These are phyloP conservation scores for Huntiella decipiens DNA, from an alignment of 2,329 filamentous ascomycete species.

Conservation along the genomic window DNA sequence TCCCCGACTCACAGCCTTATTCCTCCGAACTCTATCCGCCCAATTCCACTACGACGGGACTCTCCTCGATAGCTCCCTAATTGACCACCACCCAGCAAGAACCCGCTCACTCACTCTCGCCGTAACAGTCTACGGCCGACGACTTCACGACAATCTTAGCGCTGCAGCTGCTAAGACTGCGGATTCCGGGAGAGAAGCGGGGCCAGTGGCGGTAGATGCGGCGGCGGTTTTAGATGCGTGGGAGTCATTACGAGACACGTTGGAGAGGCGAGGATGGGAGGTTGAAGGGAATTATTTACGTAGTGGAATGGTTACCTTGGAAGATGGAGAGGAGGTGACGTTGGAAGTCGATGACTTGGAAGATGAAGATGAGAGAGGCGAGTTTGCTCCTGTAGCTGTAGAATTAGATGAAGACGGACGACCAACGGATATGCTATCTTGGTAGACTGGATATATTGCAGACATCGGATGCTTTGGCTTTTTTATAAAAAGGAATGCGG, in stretches of 20 bases:
- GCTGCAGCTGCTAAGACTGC: constrained; percentile 13
- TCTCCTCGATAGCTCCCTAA: constrained; percentile 27
- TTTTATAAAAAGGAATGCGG: background rate
- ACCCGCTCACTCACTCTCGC: constrained; percentile 24
- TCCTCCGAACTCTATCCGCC: constrained; percentile 32
- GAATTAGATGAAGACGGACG: constrained; percentile 32
- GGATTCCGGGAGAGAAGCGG: constrained; percentile 11
- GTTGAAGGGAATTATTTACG: constrained; percentile 30
- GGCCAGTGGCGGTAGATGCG: constrained; percentile 20
- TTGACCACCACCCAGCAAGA: constrained; percentile 20
- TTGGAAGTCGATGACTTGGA: constrained; percentile 30
- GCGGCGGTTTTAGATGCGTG: constrained; percentile 29
- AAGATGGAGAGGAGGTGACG: constrained; percentile 32
- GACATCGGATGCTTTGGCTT: background rate
- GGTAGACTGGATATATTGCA: constrained; percentile 15
- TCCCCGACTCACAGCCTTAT: constrained; percentile 26
- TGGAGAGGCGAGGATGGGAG: constrained; percentile 36
- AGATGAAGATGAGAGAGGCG: constrained; percentile 34
- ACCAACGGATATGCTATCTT: constrained; percentile 32
- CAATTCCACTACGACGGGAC: constrained; percentile 35
- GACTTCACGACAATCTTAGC: constrained; percentile 27
- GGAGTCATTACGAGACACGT: constrained; percentile 25
- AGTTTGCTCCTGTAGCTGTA: constrained; percentile 34
- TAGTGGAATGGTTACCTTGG: constrained; percentile 29
- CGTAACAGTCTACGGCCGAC: constrained; percentile 34